Evolutionary conservation across 139 green algal genomes (phyloP), one percentile per base, ranked within the genome.

Genomic region (Picochlorum costavermella): DNA sequence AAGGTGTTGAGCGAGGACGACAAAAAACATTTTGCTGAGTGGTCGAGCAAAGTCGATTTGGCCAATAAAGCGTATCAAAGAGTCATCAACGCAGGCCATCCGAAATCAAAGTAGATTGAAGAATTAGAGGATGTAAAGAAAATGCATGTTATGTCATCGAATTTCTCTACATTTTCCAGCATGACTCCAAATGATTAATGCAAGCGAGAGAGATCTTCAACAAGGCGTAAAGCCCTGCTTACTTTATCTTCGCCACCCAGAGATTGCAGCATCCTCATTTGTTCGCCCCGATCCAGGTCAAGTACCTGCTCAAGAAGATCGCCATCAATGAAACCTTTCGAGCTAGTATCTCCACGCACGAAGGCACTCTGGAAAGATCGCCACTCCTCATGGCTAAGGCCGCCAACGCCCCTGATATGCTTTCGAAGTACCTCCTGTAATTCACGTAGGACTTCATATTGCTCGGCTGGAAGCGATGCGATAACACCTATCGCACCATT

Each of bases 251-350:
- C n/a, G 16, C 48, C 43, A 44, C 49, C 56, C 48, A 76, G 60
- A 13, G 37, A 44, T 5, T 37, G 23, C 2, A 72, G 25, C 5
- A 76, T 63, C 3, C 48, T 33, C 20, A 72, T 64, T n/a, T 14
- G n/a, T 14, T 46, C 12, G 5, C 6, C 65, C 30, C 25, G 56
- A 51, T 44, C 60, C 26, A 98, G 74, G 68, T 98, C 93, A 33
- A 96, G 64, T 61, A 96, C 95, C 26, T 76, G 44, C 80, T 98
- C 93, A 2, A 98, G 81, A 4, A 98, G 70, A 68, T 98, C 93
- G 1, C 93, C 93, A 56, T 98, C 93, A 12, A 98, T 67, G 60
- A 98, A 97, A 50, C 79, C 76, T 2, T 65, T 69, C 10, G 14
- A 9, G 9, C 8, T 16, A 37, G 20, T 59, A 59, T 33, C 50